A percentile compares a stretch with the other conserved stretches of the same genome.
phyloP scores from a whole-genome alignment of 2,329 filamentous ascomycete species.

The Grosmannia penicillata region DNA sequence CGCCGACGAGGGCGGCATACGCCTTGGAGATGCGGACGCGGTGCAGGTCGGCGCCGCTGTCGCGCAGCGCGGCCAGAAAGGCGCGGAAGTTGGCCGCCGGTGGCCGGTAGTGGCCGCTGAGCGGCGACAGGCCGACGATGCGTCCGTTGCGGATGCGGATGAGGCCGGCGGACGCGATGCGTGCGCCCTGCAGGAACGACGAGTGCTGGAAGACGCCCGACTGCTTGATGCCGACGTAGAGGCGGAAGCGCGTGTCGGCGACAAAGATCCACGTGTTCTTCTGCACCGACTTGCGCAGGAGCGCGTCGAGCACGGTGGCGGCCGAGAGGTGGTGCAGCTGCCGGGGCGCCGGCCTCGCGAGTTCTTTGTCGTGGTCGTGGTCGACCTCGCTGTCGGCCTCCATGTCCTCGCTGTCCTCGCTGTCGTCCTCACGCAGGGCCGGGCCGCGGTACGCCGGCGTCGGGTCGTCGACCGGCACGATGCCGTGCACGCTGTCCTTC shows the following conservation, averaged over 20 bases:
- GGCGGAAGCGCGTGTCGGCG: constrained; percentile 66
- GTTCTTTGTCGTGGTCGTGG: constrained; percentile 28
- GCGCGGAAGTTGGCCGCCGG: constrained; percentile 70
- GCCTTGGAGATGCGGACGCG: constrained; percentile 66
- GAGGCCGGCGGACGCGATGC: constrained; percentile 69
- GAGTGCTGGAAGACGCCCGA: constrained; percentile 83
- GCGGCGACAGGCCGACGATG: constrained; percentile 54
- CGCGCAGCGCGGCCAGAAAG: constrained; percentile 60
- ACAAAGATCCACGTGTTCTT: constrained; percentile 94
- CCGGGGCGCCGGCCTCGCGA: neutral
- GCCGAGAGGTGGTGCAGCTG: constrained; percentile 45
- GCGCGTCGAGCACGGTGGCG: constrained; percentile 60
- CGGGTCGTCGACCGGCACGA: constrained; percentile 46
- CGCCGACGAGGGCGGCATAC: constrained; percentile 67
- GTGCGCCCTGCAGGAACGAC: constrained; percentile 70
- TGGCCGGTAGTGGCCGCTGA: constrained; percentile 72
- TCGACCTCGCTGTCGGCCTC: constrained; percentile 47
- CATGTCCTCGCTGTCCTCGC: constrained; percentile 21
- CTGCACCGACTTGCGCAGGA: constrained; percentile 63
- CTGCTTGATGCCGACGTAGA: constrained; percentile 85
- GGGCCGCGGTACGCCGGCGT: constrained; percentile 41
- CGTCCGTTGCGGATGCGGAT: constrained; percentile 76
- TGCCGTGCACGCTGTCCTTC: constrained; percentile 66
- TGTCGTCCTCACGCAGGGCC: constrained; percentile 2
- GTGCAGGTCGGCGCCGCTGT: constrained; percentile 63